These are phyloP conservation scores for Colletotrichum abscissum DNA, from an alignment of 2,329 filamentous ascomycete genomes.

Conservation along the genomic window DNA sequence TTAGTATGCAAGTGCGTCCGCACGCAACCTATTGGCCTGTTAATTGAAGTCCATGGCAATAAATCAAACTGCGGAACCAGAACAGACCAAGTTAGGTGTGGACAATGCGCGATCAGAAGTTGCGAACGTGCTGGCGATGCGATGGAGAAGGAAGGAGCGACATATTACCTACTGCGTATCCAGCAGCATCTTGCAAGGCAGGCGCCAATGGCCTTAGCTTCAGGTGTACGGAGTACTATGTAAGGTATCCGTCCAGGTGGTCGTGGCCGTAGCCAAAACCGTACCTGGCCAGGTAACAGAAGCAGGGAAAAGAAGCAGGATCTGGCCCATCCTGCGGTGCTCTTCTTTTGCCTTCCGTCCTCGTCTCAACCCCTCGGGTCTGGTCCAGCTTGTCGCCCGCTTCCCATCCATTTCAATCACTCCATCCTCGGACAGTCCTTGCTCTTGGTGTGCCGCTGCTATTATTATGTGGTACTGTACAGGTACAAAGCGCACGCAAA, in stretches of 20 bases:
- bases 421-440: slow-evolving; percentile 4
- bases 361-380: neutral
- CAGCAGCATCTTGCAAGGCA: neutral
- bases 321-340: neutral
- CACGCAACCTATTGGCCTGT: slow-evolving; percentile 10
- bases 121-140: neutral
- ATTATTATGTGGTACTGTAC: slow-evolving; percentile 51
- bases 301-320: neutral
- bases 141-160: neutral
- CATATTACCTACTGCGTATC: neutral
- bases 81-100: slow-evolving; percentile 18
- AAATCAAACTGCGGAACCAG: neutral
- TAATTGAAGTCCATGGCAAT: neutral
- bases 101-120: neutral
- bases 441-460: slow-evolving; percentile 23
- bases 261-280: neutral
- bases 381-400: neutral
- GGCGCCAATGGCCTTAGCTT: neutral
- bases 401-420: neutral
- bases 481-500: slow-evolving; percentile 47
- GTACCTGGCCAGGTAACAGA: neutral
- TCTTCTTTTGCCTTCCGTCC: neutral
- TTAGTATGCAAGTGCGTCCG: slow-evolving; percentile 9
- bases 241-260: neutral
- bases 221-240: neutral